Conservation (phyloP, 768 basidiomycete species). For the Leucosporidium creatinivorum region DNA sequence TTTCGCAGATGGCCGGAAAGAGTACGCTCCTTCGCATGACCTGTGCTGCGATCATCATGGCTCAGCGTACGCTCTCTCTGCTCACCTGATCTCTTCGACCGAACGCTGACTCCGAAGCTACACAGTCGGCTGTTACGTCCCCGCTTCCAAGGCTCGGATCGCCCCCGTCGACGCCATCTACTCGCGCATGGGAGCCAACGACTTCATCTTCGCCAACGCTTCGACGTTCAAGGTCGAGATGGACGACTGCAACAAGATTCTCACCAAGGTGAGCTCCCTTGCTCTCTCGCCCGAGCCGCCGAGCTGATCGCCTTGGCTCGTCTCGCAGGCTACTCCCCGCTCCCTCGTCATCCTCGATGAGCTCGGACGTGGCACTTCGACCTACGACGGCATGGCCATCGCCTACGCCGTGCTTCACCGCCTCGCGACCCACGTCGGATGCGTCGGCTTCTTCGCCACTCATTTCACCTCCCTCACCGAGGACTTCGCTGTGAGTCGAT, state of each 20-base stretch:
- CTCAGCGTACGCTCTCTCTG: constrained; percentile 37
- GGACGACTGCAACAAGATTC: constrained; percentile 55
- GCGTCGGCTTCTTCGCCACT: constrained; percentile 92
- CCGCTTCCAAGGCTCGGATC: constrained; percentile 71
- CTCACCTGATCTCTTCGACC: neutral
- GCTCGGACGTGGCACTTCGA: constrained; percentile 79
- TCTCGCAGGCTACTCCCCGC: constrained; percentile 72
- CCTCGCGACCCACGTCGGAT: constrained; percentile 82
- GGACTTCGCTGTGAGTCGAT: constrained; percentile 54
- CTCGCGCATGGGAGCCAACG: constrained; percentile 97
- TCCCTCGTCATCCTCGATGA: constrained; percentile 90
- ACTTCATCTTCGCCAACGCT: constrained; percentile 88
- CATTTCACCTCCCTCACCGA: constrained; percentile 95
- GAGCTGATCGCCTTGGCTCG: neutral
- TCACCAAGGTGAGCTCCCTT: constrained; percentile 54
- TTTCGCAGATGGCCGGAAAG: constrained; percentile 41
- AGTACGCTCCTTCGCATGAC: constrained; percentile 85
- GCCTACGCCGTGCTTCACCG: constrained; percentile 91
- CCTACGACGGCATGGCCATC: constrained; percentile 98
- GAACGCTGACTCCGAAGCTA: constrained; percentile 37
- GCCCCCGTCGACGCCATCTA: constrained; percentile 85
- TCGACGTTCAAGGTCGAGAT: constrained; percentile 92
- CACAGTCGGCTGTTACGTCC: constrained; percentile 87
- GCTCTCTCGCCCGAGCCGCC: neutral
- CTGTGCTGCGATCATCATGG: constrained; percentile 71